phyloP scores from a whole-genome alignment of 257 asterid species.

The Coffea eugenioides region DNA sequence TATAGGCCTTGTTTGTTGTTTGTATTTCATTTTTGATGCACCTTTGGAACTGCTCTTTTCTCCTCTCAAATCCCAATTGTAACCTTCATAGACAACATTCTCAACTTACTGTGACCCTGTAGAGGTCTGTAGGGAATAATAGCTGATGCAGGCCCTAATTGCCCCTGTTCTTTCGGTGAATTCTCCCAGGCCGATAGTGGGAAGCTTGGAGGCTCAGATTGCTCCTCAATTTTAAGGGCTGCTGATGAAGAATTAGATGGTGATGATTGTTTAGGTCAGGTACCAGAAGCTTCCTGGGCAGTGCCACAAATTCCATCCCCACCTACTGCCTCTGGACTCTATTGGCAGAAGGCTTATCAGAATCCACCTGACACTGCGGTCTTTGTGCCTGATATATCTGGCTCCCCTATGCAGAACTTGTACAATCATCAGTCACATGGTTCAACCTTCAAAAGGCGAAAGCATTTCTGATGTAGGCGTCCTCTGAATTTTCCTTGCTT shows the following conservation, averaged over 20 bases:
- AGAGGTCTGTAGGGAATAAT: conserved; percentile 8
- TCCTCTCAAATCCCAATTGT: too few relatives aligned
- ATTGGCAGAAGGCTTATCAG: conserved; percentile 52
- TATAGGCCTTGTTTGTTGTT: background rate
- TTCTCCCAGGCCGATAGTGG: conserved; percentile 66
- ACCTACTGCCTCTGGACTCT: conserved; percentile 85
- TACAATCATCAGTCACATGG: conserved; percentile 28
- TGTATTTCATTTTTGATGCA: background rate
- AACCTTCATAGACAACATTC: background rate
- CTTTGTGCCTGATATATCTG: conserved; percentile 71
- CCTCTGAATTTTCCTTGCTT: background rate
- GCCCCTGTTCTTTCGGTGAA: conserved; percentile 14
- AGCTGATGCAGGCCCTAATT: conserved; percentile 15
- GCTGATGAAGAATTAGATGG: conserved; percentile 60
- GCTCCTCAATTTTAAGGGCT: conserved; percentile 43
- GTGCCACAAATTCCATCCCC: conserved; percentile 84
- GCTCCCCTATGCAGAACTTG: conserved; percentile 30
- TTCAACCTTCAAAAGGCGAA: conserved; percentile 42
- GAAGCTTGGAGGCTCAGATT: conserved; percentile 62
- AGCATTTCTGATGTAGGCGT: conserved; percentile 32
- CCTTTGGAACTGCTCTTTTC: background rate
- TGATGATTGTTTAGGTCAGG: conserved; percentile 61
- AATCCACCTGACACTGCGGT: conserved; percentile 30
- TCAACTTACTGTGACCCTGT: background rate
- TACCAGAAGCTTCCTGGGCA: conserved; percentile 61